Evolutionary conservation across 345 rosid species (phyloP), one percentile per base, ranked within the genome.

Genomic region (Acer saccharum): DNA sequence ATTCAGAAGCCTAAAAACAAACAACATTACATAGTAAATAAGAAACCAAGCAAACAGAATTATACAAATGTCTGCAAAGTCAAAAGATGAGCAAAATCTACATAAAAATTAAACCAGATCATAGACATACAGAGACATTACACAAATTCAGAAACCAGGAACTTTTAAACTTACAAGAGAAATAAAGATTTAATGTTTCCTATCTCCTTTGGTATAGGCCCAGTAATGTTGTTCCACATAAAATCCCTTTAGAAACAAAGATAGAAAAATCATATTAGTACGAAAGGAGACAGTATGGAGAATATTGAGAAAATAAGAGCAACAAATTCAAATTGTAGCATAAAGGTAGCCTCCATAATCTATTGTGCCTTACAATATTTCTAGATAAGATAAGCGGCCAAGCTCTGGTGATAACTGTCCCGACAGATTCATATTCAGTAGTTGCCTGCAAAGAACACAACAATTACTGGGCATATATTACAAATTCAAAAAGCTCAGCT

Each of bases 181-280:
- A 75, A 48, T 82, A 96, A 80, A 74, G 99, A 77, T 77, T 82
- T 87, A 50, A 96, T 86, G 76, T 90, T 87, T 71, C 98, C 98
- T 72, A 96, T 92, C 86, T 94, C 98, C 82, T 89, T 91, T 0
- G 99, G 99, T 83, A 96, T 91, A 60, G 86, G 87, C 58, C 99
- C 99, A 60, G 74, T 88, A 18, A 96, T 80, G 23, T 73, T 73
- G 86, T 96, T 96, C 99, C 99, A 96, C 99, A 96, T 96, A 81
- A 96, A 92, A 81, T 93, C 97, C 90, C 99, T 96, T 72, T 44
- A 78, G 48, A 20, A 83, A 78, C 69, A 76, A 29, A 54, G 76
- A 65, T 20, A 73, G 25, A 69, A 69, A 80, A n/a, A 71, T 12
- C 6, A 72, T 48, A 58, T 60, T 66, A 82, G 71, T 43, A 29